Conservation (phyloP, 257 asterid genomes). For the Catharanthus roseus region DNA sequence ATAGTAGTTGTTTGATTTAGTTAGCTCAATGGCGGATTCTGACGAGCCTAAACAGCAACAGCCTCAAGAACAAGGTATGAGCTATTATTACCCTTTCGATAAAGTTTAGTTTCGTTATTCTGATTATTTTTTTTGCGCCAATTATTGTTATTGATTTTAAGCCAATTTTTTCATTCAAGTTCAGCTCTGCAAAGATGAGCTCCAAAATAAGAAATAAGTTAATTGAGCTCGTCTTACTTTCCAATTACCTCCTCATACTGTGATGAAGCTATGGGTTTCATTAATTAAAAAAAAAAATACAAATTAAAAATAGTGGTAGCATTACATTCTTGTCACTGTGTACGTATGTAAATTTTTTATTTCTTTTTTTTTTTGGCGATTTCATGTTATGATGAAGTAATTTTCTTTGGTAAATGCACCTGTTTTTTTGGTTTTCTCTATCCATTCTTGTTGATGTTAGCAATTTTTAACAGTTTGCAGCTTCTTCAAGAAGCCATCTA, state of each 20-base stretch:
- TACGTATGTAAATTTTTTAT: not conserved
- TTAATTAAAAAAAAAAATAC: too few relatives aligned
- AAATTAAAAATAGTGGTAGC: too few relatives aligned
- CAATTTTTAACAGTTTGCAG: conserved; percentile 51
- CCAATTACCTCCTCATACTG: too few relatives aligned
- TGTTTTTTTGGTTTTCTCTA: not conserved
- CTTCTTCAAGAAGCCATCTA: conserved; percentile 75
- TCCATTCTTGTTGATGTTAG: not conserved
- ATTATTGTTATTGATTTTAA: not conserved
- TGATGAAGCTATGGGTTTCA: too few relatives aligned
- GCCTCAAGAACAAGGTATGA: conserved; percentile 17
- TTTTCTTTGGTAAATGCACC: not conserved
- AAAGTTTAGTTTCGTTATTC: not conserved
- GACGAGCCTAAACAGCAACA: conserved; percentile 10
- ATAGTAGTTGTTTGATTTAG: not conserved
- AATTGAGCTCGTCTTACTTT: too few relatives aligned
- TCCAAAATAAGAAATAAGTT: too few relatives aligned
- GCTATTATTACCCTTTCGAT: not conserved
- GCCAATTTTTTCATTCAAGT: not conserved
- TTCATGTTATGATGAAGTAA: not conserved
- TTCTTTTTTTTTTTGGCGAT: too few relatives aligned
- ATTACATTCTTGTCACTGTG: not conserved
- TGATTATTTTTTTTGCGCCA: not conserved
- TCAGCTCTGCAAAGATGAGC: not conserved
- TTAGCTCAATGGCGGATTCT: conserved; percentile 16